These are phyloP conservation scores for Gaertneriomyces semiglobifer DNA, from an alignment of 192 early-diverging fungal genomes.

Conservation along the genomic window DNA sequence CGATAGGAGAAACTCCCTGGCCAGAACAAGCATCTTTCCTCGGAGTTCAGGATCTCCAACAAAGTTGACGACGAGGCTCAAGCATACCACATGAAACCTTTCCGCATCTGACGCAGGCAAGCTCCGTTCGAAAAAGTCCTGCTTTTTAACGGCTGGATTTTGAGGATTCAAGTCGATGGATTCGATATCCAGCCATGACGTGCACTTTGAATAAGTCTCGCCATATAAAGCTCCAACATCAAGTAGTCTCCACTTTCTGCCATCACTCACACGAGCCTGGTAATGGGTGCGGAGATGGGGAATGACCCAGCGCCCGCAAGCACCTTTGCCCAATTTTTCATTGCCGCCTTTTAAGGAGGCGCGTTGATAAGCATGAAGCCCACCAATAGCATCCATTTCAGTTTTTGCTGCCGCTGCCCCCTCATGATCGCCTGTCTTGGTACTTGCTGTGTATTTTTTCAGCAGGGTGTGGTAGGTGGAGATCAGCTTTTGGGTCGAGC, in stretches of 20 bases:
- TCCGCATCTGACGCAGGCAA: conserved; percentile 38
- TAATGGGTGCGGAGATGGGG: conserved; percentile 46
- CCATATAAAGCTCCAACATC: conserved; percentile 84
- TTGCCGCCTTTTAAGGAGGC: conserved; percentile 79
- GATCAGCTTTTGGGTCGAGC: conserved; percentile 54
- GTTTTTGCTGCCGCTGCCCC: conserved; percentile 7
- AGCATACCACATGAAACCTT: conserved; percentile 71
- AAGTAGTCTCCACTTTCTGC: conserved; percentile 44
- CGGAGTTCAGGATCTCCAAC: conserved; percentile 68
- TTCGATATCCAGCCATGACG: conserved; percentile 63
- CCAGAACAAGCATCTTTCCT: conserved; percentile 52
- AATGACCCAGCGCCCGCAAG: conserved; percentile 74
- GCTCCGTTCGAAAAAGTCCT: conserved; percentile 79
- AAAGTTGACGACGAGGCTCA: conserved; percentile 88
- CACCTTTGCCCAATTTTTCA: conserved; percentile 76
- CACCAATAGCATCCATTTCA: conserved; percentile 70
- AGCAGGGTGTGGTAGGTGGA: conserved; percentile 76
- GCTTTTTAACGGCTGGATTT: conserved; percentile 61
- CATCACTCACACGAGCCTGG: background rate
- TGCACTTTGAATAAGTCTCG: conserved; percentile 67
- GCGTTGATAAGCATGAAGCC: conserved; percentile 82
- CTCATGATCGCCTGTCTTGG: conserved; percentile 17
- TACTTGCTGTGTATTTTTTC: conserved; percentile 64
- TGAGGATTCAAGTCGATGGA: conserved; percentile 90
- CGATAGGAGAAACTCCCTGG: conserved; percentile 45